Evolutionary conservation across 331 rosid species (phyloP), one percentile per base, ranked within the genome.

Genomic region (Ulmus americana): DNA sequence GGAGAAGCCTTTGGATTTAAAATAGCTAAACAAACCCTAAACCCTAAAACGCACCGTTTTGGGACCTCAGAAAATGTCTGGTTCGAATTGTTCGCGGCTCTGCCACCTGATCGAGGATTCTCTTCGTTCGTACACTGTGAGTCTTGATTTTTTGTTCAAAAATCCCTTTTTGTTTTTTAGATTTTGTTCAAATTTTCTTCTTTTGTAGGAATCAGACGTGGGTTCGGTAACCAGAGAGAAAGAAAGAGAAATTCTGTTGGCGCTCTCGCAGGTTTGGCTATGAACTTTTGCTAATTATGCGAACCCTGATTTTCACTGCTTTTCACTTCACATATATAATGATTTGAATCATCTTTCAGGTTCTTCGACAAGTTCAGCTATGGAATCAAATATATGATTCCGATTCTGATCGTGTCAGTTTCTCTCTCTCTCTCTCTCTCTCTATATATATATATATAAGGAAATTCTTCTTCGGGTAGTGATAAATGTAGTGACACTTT

Each of bases 221-320:
- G 58, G 64, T 74, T 69, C 78, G 39, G 58, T 64, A 8, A 56
- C 55, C 73, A 73, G 75, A 75, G 85, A 85, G 78, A 71, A 75
- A 69, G 95, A 86, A 61, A 80, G 77, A 35, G 74, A 78, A 56
- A 74, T 92, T 69, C 87, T 92, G 8, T 60, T 88, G 15, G 78
- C 80, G 65, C 90, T 84, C 54, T 91, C 97, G 66, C 59, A 79
- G 88, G 90, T 91, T 82, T 70, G 6, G 57, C 49, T 55, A 18
- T 75, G 18, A 50, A 8, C 56, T 43, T 70, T 54, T 45, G n/a
- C 47, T 63, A 39, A 41, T 16, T 22, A 4, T 43, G 13, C 16
- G 12, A 0, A 0, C 45, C 12, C 45, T 1, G 8, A 41, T 6
- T 51, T 2, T 38, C 48, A 46, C 42, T 20, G 52, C 10, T 57